A percentile compares a stretch with the other conserved stretches of the same genome.
Evolutionary conservation across 129 eudicot species (phyloP).

Genomic region (Escallonia rubra): DNA sequence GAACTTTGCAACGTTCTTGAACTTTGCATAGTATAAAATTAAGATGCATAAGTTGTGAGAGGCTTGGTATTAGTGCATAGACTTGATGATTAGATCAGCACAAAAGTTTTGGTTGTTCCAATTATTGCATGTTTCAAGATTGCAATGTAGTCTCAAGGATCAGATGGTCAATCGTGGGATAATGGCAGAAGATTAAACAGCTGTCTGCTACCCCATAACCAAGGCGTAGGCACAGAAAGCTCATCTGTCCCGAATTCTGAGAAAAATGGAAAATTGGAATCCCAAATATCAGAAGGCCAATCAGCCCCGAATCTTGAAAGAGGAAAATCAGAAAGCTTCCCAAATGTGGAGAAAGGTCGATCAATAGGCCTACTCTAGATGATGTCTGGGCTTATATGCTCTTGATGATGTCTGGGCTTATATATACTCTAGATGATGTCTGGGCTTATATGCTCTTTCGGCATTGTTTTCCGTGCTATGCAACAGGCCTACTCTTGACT

Average conservation of each 20-base stretch:
- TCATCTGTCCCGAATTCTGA: conserved; percentile 19
- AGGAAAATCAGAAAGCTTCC: conserved; percentile 37
- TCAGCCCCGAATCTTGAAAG: conserved; percentile 22
- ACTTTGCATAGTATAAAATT: no score
- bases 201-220: conserved; percentile 4
- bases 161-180: conserved; percentile 32
- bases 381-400: conserved; percentile 17
- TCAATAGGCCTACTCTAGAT: conserved; percentile 28
- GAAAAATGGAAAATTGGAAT: conserved; percentile 12
- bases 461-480: background rate
- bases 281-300: conserved; percentile 20
- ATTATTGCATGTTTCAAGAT: no score
- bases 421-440: conserved; percentile 34
- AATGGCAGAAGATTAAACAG: conserved; percentile 9
- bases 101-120: no score
- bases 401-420: conserved; percentile 28
- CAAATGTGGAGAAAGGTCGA: conserved; percentile 22
- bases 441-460: background rate
- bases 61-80: no score
- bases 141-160: conserved; percentile 25
- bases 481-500: background rate
- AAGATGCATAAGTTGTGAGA: no score
- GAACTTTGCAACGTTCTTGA: no score
- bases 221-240: conserved; percentile 10
- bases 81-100: no score